Evolutionary conservation across 768 basidiomycete species (phyloP).

Genomic region (Leccinum disarticulatum): DNA sequence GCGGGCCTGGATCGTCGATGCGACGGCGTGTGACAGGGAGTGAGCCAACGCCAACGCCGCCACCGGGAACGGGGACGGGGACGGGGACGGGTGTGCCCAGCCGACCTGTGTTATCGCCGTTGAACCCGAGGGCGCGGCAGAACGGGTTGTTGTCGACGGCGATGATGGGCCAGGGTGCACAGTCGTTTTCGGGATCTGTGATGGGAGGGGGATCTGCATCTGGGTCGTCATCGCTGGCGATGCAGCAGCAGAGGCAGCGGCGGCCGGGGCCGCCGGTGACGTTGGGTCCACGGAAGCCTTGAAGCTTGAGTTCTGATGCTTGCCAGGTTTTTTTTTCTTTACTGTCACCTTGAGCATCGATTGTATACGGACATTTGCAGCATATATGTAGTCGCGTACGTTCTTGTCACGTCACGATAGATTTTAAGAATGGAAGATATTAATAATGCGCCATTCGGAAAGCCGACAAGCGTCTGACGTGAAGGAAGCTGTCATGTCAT

Average conservation of each 20-base stretch:
- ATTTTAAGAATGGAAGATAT: background rate
- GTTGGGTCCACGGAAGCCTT: slow-evolving; percentile 35
- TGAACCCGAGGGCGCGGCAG: slow-evolving; percentile 69
- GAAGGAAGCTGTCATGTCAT: background rate
- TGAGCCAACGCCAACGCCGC: slow-evolving; percentile 26
- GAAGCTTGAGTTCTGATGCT: background rate
- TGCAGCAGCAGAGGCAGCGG: slow-evolving; percentile 41
- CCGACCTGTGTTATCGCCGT: slow-evolving; percentile 58
- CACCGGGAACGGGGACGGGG: slow-evolving; percentile 24
- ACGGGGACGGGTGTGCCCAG: slow-evolving; percentile 24
- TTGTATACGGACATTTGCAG: background rate
- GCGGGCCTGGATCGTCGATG: slow-evolving; percentile 42
- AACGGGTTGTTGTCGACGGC: slow-evolving; percentile 41
- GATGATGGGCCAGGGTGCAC: slow-evolving; percentile 37
- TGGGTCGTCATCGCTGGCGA: slow-evolving; percentile 17
- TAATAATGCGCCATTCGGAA: background rate
- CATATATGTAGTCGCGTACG: background rate
- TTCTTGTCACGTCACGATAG: background rate
- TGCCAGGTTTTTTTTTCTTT: background rate
- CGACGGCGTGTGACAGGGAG: slow-evolving; percentile 67
- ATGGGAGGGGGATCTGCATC: slow-evolving; percentile 7
- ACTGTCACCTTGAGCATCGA: background rate
- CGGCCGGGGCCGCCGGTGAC: slow-evolving; percentile 39
- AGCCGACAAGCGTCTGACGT: background rate
- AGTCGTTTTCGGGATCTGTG: slow-evolving; percentile 27